Conservation (phyloP, 1,139 yeast species). For the Candida sp. region DNA sequence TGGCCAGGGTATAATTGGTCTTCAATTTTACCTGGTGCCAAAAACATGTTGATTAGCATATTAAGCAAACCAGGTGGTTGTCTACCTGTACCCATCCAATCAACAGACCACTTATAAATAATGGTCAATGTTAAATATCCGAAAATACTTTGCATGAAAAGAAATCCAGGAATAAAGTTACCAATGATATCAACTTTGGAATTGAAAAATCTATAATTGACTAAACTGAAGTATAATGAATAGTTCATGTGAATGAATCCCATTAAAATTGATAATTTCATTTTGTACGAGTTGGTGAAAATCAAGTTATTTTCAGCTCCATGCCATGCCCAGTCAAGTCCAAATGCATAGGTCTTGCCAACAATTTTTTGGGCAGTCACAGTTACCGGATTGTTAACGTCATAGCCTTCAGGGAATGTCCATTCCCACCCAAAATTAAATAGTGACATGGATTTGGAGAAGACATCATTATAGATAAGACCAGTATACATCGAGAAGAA, state of each 20-base stretch:
- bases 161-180: conserved; percentile 88
- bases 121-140: conserved; percentile 86
- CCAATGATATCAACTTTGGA: conserved; percentile 86
- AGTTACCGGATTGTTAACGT: conserved; percentile 50
- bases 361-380: conserved; percentile 54
- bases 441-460: conserved; percentile 84
- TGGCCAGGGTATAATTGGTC: conserved; percentile 86
- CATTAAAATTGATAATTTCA: conserved; percentile 93
- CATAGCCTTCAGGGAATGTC: conserved; percentile 63
- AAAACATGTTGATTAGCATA: conserved; percentile 94
- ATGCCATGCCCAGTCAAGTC: conserved; percentile 96
- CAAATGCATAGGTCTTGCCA: conserved; percentile 72
- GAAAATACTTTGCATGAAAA: conserved; percentile 94
- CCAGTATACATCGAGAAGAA: conserved; percentile 93
- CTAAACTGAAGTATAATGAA: conserved; percentile 80
- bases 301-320: conserved; percentile 90
- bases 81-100: conserved; percentile 74
- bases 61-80: conserved; percentile 93
- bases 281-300: conserved; percentile 92
- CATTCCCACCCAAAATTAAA: conserved; percentile 91
- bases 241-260: conserved; percentile 96
- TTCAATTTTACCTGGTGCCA: conserved; percentile 87
- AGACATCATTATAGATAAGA: conserved; percentile 85
- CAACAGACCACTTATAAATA: conserved; percentile 91
- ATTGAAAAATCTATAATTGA: conserved; percentile 70